Evolutionary conservation across 495 filamentous ascomycete genomes (phyloP).

Genomic region (Neurospora sp.): DNA sequence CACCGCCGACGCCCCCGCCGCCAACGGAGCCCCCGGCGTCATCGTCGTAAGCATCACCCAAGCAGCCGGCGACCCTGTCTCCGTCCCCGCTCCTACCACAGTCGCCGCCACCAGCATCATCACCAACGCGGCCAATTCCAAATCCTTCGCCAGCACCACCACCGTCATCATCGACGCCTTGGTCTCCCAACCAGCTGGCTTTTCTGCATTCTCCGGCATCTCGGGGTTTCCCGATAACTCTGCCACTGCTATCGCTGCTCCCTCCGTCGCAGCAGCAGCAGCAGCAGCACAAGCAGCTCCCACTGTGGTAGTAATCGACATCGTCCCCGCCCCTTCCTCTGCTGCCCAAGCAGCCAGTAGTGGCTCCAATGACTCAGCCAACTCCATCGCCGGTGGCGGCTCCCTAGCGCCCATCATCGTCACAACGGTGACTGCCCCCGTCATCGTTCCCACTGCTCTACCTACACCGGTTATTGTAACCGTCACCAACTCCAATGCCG

Average conservation of each 20-base stretch:
- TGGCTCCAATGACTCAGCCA: not conserved
- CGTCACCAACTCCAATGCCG: not conserved
- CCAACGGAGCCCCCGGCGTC: not conserved
- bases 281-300: not conserved
- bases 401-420: not conserved
- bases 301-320: not conserved
- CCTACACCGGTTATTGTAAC: not conserved
- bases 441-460: not conserved
- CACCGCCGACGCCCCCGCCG: not conserved
- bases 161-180: not conserved
- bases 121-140: not conserved
- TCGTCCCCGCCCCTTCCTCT: not conserved
- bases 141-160: not conserved
- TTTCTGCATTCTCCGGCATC: not conserved
- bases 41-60: not conserved
- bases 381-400: not conserved
- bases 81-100: not conserved
- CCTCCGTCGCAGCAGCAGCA: not conserved
- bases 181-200: not conserved
- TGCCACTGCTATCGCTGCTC: not conserved
- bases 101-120: not conserved
- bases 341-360: not conserved
- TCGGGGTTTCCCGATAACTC: not conserved
- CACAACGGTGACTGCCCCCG: not conserved
- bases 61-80: not conserved